phyloP scores from a whole-genome alignment of 129 eudicot genomes.

The carrot (Daucus carota) region DH1_v3.0 NC_030383.2:422001-422500 shows the following conservation, averaged over 20 bases:
- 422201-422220: background rate
- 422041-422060: background rate
- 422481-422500: background rate
- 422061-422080: background rate
- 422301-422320: background rate
- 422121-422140: background rate
- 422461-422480: background rate
- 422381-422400: conserved; percentile 5
- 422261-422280: conserved; percentile 5
- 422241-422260: background rate
- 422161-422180: background rate
- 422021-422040: background rate
- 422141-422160: background rate
- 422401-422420: background rate
- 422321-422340: conserved; percentile 3
- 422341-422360: conserved; percentile 3
- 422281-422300: background rate
- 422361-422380: conserved; percentile 6
- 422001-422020: background rate
- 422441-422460: background rate
- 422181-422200: background rate
- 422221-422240: background rate
- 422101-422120: background rate
- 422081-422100: background rate
- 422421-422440: background rate